phyloP scores from a whole-genome alignment of 2,329 filamentous ascomycete genomes.

The Ceratocystis diversiconidia region DNA sequence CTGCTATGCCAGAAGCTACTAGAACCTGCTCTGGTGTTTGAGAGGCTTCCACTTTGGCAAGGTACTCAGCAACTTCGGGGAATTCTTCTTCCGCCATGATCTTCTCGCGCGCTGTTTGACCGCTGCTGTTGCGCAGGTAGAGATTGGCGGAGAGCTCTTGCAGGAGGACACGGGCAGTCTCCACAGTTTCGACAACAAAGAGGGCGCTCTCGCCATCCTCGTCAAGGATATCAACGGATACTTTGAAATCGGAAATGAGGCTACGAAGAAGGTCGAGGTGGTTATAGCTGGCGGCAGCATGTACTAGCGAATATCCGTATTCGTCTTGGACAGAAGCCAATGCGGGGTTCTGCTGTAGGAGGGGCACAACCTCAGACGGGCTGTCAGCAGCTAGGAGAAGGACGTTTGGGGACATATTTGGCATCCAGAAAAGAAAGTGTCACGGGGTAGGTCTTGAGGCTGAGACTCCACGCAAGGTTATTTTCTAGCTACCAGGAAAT shows the following conservation, averaged over 20 bases:
- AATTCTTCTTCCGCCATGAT: conserved; percentile 67
- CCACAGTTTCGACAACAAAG: conserved; percentile 74
- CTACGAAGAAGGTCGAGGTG: conserved; percentile 66
- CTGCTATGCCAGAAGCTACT: conserved; percentile 6
- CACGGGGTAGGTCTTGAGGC: no score
- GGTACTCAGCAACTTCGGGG: conserved; percentile 59
- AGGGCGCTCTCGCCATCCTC: conserved; percentile 91
- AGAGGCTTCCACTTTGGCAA: conserved; percentile 31
- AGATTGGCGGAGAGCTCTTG: conserved; percentile 67
- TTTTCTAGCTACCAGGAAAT: no score
- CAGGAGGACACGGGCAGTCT: conserved; percentile 64
- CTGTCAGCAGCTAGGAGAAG: conserved; percentile 74
- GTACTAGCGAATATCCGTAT: conserved; percentile 85
- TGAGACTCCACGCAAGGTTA: no score
- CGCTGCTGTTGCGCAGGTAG: conserved; percentile 53
- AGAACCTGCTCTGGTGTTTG: conserved; percentile 19
- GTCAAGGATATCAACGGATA: conserved; percentile 68
- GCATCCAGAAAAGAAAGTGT: no score
- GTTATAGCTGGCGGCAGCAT: conserved; percentile 86
- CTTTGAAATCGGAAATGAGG: conserved; percentile 61
- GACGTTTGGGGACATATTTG: conserved; percentile 41
- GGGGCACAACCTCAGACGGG: conserved; percentile 54
- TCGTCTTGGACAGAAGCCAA: conserved; percentile 71
- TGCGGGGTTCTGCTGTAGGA: conserved; percentile 59
- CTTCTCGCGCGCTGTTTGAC: conserved; percentile 66